Base-by-base conservation (phyloP, 345 rosid genomes). In the Durio zibethinus region DNA sequence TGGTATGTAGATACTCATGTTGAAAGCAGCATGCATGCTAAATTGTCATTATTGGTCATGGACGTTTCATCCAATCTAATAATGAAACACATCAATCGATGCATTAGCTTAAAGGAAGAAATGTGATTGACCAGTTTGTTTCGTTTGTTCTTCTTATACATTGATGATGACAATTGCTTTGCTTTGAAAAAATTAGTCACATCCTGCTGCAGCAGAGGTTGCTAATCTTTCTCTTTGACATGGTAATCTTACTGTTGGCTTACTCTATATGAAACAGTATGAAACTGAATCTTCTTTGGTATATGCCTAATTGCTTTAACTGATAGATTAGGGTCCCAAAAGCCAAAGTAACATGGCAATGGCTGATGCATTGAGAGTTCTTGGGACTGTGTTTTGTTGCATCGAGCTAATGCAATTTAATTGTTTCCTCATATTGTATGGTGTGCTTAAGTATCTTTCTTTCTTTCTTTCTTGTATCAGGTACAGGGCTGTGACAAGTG, bases 401-500 rank as follows among this genome's bases (percentile, higher is more conserved):
- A 18, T 71, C 29, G 20, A 31, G 6, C 43, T 18, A 71, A 2
- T 18, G 25, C 40, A 48, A 16, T 25, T 9, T n/a, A n/a, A n/a
- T n/a, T 29, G 42, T 71, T 29, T 31, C 74, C 45, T 36, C 5
- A 23, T 38, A 23, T 35, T 70, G 57, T 50, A 0, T 61, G 20
- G 59, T 60, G 12, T 16, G 20, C 69, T 73, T 72, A 60, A 77
- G 61, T 40, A 15, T 12, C 38, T 2, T 40, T 60, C 14, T 74
- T 60, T 43, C 14, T 74, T 60, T 43, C 21, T 16, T 9, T 63
- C 20, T 60, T 21, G 43, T 42, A 47, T 73, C 84, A 90, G 94
- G 85, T 90, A 90, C 79, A 86, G 94, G 79, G 94, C 91, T 3
- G 92, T 90, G 74, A 90, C 92, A 11, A 90, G 94, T 57, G 94